A percentile compares a stretch with the other conserved stretches of the same genome.
These are phyloP conservation scores for Podospora comata DNA, from an alignment of 495 filamentous ascomycete species.

Conservation along the genomic window DNA sequence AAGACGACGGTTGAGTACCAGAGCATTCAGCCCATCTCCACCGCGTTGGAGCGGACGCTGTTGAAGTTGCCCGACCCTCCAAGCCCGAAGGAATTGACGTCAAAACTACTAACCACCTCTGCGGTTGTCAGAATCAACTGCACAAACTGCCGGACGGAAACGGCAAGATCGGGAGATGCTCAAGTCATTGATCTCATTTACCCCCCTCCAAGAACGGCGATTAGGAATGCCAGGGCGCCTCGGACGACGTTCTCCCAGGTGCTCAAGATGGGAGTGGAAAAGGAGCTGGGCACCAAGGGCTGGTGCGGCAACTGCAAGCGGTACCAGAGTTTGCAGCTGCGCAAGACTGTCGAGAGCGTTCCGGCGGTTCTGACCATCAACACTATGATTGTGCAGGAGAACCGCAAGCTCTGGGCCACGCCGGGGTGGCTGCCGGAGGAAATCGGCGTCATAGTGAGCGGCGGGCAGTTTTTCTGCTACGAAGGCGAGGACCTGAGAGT, in stretches of 20 bases:
- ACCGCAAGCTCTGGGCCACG: conserved; percentile 68
- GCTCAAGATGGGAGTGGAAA: conserved; percentile 80
- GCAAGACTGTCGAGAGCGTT: conserved; percentile 73
- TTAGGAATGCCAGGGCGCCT: conserved; percentile 52
- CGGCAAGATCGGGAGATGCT: conserved; percentile 60
- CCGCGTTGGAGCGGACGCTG: conserved; percentile 25
- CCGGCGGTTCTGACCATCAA: conserved; percentile 85
- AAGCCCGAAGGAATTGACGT: conserved; percentile 20
- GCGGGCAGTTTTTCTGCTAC: conserved; percentile 80
- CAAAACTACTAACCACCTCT: conserved; percentile 38
- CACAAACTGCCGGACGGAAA: conserved; percentile 77
- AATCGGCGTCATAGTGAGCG: conserved; percentile 80
- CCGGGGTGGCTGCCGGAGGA: conserved; percentile 90
- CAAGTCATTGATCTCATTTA: conserved; percentile 85
- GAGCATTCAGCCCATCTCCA: conserved; percentile 29
- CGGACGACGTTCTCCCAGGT: conserved; percentile 72
- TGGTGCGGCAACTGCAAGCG: conserved; percentile 87
- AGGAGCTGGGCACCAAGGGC: conserved; percentile 74
- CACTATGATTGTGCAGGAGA: conserved; percentile 59
- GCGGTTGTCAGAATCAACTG: conserved; percentile 65
- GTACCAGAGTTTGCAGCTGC: conserved; percentile 75
- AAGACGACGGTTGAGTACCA: conserved; percentile 29
- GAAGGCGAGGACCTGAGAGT: conserved; percentile 81
- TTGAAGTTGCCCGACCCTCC: conserved; percentile 24
- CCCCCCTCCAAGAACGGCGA: conserved; percentile 45